A percentile compares a stretch with the other conserved stretches of the same genome.
These are phyloP conservation scores for Dovyalis caffra DNA, from an alignment of 345 rosid genomes.

Conservation along the genomic window DNA sequence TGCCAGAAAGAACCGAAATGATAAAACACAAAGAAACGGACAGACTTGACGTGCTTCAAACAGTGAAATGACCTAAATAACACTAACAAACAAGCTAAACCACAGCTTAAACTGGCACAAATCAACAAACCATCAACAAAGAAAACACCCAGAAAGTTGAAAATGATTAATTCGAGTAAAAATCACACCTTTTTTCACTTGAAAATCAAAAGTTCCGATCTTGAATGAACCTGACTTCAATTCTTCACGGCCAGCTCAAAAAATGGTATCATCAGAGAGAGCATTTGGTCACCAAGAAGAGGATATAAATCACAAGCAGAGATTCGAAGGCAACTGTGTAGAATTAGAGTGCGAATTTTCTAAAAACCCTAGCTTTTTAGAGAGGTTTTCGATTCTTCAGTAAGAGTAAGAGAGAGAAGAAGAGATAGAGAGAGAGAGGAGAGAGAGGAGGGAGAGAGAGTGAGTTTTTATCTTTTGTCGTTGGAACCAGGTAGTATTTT, in stretches of 20 bases:
- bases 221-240: conserved; percentile 26
- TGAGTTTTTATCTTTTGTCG: conserved; percentile 35
- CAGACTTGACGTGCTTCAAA: conserved; percentile 45
- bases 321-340: conserved; percentile 40
- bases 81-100: conserved; percentile 28
- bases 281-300: conserved; percentile 26
- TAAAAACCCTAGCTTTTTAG: conserved; percentile 28
- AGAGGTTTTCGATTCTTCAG: conserved; percentile 36
- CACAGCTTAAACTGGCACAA: conserved; percentile 18
- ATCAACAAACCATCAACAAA: conserved; percentile 22
- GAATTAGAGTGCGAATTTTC: conserved; percentile 57
- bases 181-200: conserved; percentile 26
- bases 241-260: conserved; percentile 44
- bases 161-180: conserved; percentile 17
- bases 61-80: conserved; percentile 53
- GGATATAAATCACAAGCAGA: not conserved
- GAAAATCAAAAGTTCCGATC: conserved; percentile 20
- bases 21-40: conserved; percentile 23
- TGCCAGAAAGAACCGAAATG: conserved; percentile 40
- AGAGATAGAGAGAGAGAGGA: conserved; percentile 13
- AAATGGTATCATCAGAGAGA: conserved; percentile 35
- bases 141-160: conserved; percentile 8
- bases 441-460: conserved; percentile 11
- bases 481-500: conserved; percentile 46
- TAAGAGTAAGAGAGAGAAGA: conserved; percentile 31